Percentiles rank a stretch among this genome's conserved stretches.
These are phyloP conservation scores for Tephrocybe sp. DNA, from an alignment of 768 basidiomycete species.

Conservation along the genomic window DNA sequence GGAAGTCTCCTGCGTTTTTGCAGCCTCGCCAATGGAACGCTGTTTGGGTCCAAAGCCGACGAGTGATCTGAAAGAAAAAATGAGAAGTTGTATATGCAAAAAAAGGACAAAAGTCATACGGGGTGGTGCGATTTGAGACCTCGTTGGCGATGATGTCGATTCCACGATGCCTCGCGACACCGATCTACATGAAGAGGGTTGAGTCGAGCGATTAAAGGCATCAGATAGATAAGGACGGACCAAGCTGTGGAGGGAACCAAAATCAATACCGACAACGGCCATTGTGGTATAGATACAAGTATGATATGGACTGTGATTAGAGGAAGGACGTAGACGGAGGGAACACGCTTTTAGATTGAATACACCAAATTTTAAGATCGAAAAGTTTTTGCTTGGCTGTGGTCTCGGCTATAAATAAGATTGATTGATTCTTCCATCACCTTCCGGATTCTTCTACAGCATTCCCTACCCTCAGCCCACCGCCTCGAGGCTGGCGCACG, in stretches of 20 bases:
- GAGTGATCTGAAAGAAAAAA: slow-evolving; percentile 61
- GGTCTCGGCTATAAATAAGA: slow-evolving; percentile 21
- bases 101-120: slow-evolving; percentile 52
- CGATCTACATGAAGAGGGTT: slow-evolving; percentile 60
- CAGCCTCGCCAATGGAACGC: slow-evolving; percentile 88
- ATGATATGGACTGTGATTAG: slow-evolving; percentile 15
- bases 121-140: slow-evolving; percentile 94
- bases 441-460: slow-evolving; percentile 25
- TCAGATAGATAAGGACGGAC: slow-evolving; percentile 38
- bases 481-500: background rate
- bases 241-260: slow-evolving; percentile 89
- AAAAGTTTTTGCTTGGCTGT: slow-evolving; percentile 20
- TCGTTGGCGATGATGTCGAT: slow-evolving; percentile 99
- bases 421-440: slow-evolving; percentile 18
- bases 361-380: slow-evolving; percentile 20
- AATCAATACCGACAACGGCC: slow-evolving; percentile 95
- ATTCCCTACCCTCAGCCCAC: slow-evolving; percentile 1
- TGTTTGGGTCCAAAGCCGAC: slow-evolving; percentile 93
- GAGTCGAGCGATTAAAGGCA: slow-evolving; percentile 8
- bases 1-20: slow-evolving; percentile 96
- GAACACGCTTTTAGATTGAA: slow-evolving; percentile 10
- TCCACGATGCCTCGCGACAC: slow-evolving; percentile 91
- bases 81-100: background rate
- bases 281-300: slow-evolving; percentile 39
- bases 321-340: slow-evolving; percentile 6